These are phyloP conservation scores for Gastrolobium bilobum DNA, from an alignment of 306 rosid genomes.

Conservation along the genomic window DNA sequence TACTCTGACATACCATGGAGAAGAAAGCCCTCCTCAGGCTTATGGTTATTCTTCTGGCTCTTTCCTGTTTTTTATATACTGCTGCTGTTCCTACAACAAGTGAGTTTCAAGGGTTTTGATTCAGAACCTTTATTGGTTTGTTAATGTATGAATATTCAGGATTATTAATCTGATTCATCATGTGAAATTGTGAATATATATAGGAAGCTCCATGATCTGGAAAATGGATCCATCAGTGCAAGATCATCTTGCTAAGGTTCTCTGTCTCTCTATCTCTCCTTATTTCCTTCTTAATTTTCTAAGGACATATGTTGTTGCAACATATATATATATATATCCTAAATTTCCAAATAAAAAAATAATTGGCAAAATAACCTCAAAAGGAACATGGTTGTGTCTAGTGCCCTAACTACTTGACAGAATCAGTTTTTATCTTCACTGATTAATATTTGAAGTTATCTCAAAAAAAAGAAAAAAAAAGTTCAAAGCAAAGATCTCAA, in stretches of 20 bases:
- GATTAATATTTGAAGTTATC: slow-evolving; percentile 1
- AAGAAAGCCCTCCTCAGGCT: slow-evolving; percentile 47
- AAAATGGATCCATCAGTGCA: slow-evolving; percentile 38
- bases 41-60: slow-evolving; percentile 44
- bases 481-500: slow-evolving; percentile 27
- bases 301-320: background rate
- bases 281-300: background rate
- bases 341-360: background rate
- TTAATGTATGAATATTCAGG: background rate
- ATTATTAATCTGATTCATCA: slow-evolving; percentile 8
- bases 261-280: background rate
- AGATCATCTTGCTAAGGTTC: slow-evolving; percentile 39
- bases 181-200: background rate
- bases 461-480: background rate
- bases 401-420: slow-evolving; percentile 19
- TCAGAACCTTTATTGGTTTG: background rate
- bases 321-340: background rate
- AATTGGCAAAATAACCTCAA: background rate
- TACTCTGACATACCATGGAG: slow-evolving; percentile 44
- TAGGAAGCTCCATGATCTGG: slow-evolving; percentile 39
- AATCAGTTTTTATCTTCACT: background rate
- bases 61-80: slow-evolving; percentile 41
- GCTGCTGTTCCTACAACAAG: slow-evolving; percentile 50
- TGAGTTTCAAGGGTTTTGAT: slow-evolving; percentile 48
- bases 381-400: background rate